Evolutionary conservation across 495 filamentous ascomycete species (phyloP).

Genomic region (Penicillium chermesinum): DNA sequence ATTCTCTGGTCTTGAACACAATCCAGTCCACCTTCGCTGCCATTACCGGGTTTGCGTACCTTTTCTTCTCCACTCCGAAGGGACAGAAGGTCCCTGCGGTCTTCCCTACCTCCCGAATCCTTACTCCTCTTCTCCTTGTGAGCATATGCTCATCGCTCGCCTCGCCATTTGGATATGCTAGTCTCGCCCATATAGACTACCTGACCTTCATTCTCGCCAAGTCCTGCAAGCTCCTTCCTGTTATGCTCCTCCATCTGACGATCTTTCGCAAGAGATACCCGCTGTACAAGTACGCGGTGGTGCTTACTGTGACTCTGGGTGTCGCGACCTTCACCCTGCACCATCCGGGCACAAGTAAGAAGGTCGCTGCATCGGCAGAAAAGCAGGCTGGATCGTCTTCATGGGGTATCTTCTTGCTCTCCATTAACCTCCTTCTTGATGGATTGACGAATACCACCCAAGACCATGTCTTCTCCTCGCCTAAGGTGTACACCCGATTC

Average conservation of each 20-base stretch:
- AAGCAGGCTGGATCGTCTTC: constrained; percentile 50
- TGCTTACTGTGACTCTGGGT: constrained; percentile 80
- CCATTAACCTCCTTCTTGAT: constrained; percentile 92
- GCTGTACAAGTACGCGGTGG: constrained; percentile 93
- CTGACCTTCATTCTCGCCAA: constrained; percentile 98
- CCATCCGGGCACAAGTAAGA: constrained; percentile 68
- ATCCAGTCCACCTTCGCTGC: constrained; percentile 91
- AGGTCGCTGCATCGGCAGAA: constrained; percentile 47
- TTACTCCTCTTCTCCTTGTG: constrained; percentile 77
- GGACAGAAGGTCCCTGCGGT: constrained; percentile 53
- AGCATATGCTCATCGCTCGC: constrained; percentile 83
- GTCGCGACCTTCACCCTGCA: constrained; percentile 93
- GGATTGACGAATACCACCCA: constrained; percentile 94
- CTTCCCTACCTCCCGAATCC: constrained; percentile 68
- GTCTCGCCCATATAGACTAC: constrained; percentile 93
- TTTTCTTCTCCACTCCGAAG: constrained; percentile 58
- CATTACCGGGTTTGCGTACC: constrained; percentile 74
- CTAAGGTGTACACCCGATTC: constrained; percentile 60
- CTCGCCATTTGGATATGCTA: constrained; percentile 91
- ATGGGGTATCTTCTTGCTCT: constrained; percentile 80
- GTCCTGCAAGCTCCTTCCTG: constrained; percentile 92
- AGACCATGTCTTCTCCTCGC: constrained; percentile 80
- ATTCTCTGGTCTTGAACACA: constrained; percentile 91
- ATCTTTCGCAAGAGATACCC: constrained; percentile 88
- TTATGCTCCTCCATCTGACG: constrained; percentile 94